phyloP scores from a whole-genome alignment of 805 yeast species.

The Komagataella pastoris region DNA sequence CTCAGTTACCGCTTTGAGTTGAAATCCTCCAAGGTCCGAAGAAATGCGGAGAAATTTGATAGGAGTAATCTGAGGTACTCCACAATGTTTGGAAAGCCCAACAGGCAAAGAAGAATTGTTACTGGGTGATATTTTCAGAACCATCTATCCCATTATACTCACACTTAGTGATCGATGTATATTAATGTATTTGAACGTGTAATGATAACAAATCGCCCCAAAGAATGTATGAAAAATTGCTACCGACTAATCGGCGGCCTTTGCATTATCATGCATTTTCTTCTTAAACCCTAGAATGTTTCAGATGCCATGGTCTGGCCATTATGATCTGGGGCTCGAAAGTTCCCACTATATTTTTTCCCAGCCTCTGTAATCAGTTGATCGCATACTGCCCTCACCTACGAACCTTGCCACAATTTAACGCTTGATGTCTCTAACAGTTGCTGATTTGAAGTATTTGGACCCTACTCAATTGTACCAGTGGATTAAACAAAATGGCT shows the following conservation, averaged over 20 bases:
- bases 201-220: not conserved
- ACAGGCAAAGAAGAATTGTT: not conserved
- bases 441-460: slow-evolving; percentile 32
- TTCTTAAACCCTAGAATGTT: not conserved
- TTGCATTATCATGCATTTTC: not conserved
- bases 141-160: not conserved
- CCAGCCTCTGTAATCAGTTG: not conserved
- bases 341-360: not conserved
- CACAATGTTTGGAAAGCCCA: not conserved
- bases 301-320: not conserved
- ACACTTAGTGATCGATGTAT: not conserved
- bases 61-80: not conserved
- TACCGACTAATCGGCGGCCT: no score
- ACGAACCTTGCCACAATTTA: not conserved
- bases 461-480: slow-evolving; percentile 28
- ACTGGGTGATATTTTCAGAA: not conserved
- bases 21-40: not conserved
- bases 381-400: not conserved
- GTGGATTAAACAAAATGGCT: slow-evolving; percentile 28
- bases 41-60: not conserved
- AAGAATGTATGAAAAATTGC: no score
- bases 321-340: not conserved
- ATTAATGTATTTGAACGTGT: not conserved
- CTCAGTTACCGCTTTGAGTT: not conserved
- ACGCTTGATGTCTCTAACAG: slow-evolving; percentile 7